These are phyloP conservation scores for Zasmidium angulare DNA, from an alignment of 2,329 filamentous ascomycete genomes.

Conservation along the genomic window DNA sequence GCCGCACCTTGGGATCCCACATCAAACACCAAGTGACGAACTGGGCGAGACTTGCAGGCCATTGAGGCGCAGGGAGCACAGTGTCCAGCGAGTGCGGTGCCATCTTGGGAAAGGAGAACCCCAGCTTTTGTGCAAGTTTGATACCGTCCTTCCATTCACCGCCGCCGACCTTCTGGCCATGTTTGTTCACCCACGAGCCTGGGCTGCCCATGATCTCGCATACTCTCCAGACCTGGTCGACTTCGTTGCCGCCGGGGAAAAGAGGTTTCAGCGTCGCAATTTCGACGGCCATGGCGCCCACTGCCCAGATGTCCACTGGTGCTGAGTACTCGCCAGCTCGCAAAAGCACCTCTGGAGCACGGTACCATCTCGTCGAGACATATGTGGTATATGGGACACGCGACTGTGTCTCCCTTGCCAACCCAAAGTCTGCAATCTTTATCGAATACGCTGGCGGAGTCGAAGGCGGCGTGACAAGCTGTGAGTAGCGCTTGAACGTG, in stretches of 20 bases:
- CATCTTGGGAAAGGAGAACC: conserved; percentile 99
- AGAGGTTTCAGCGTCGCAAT: conserved; percentile 94
- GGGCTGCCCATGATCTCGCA: conserved; percentile 99
- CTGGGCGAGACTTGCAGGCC: conserved; percentile 81
- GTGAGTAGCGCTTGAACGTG: conserved; percentile 88
- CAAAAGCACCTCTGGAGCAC: conserved; percentile 88
- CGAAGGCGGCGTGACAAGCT: conserved; percentile 88
- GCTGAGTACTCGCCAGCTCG: conserved; percentile 96
- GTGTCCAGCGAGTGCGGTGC: conserved; percentile 95
- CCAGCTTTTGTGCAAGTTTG: conserved; percentile 87
- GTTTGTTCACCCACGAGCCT: conserved; percentile 95
- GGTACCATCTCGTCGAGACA: conserved; percentile 94
- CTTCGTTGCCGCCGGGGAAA: conserved; percentile 96
- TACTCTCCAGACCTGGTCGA: conserved; percentile 97
- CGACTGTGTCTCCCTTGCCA: conserved; percentile 95
- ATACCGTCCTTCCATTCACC: conserved; percentile 98
- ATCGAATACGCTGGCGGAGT: conserved; percentile 93
- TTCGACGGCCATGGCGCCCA: conserved; percentile 98
- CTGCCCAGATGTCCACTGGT: conserved; percentile 96
- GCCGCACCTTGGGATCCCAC: conserved; percentile 93
- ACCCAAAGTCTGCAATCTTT: conserved; percentile 97
- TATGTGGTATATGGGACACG: conserved; percentile 97
- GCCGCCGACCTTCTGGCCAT: conserved; percentile 80
- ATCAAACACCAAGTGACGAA: conserved; percentile 99
- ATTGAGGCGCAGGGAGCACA: conserved; percentile 84